Percentiles rank a stretch among this genome's conserved stretches.
These are phyloP conservation scores for Suillus clintonianus DNA, from an alignment of 768 basidiomycete species.

Conservation along the genomic window DNA sequence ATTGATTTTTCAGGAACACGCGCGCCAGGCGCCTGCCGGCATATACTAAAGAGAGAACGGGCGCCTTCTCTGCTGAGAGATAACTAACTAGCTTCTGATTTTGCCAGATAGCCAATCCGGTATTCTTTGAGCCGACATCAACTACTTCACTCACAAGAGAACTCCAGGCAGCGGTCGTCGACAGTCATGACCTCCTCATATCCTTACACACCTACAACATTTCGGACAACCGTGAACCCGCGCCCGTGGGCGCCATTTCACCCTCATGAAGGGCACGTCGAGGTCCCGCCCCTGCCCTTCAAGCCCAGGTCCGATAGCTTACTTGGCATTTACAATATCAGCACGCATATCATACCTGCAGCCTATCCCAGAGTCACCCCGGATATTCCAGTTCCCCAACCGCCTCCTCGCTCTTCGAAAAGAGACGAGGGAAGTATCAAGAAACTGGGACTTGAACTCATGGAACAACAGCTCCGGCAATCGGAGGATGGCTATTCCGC, in stretches of 20 bases:
- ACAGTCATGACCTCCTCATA: not conserved
- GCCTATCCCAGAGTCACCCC: slow-evolving; percentile 25
- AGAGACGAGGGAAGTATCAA: too few relatives aligned
- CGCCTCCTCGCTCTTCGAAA: too few relatives aligned
- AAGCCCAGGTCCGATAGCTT: slow-evolving; percentile 20
- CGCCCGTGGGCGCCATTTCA: slow-evolving; percentile 18
- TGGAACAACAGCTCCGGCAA: too few relatives aligned
- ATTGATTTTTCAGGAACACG: too few relatives aligned
- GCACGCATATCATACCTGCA: slow-evolving; percentile 32
- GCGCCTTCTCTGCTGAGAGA: too few relatives aligned
- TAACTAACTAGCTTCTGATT: too few relatives aligned
- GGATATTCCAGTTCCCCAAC: slow-evolving; percentile 18
- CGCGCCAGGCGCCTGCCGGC: too few relatives aligned
- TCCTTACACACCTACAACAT: slow-evolving; percentile 19
- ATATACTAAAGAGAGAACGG: too few relatives aligned
- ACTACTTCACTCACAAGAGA: too few relatives aligned
- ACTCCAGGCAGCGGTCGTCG: too few relatives aligned
- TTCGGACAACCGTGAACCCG: slow-evolving; percentile 23
- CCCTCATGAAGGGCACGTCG: slow-evolving; percentile 11
- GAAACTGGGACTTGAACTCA: too few relatives aligned
- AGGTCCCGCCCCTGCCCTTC: slow-evolving; percentile 19
- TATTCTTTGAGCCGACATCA: not conserved
- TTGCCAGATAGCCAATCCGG: not conserved
- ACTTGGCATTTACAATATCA: slow-evolving; percentile 21
- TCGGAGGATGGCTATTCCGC: not conserved